Evolutionary conservation across 345 rosid genomes (phyloP).

Genomic region (Diplotaxis tenuifolia): DNA sequence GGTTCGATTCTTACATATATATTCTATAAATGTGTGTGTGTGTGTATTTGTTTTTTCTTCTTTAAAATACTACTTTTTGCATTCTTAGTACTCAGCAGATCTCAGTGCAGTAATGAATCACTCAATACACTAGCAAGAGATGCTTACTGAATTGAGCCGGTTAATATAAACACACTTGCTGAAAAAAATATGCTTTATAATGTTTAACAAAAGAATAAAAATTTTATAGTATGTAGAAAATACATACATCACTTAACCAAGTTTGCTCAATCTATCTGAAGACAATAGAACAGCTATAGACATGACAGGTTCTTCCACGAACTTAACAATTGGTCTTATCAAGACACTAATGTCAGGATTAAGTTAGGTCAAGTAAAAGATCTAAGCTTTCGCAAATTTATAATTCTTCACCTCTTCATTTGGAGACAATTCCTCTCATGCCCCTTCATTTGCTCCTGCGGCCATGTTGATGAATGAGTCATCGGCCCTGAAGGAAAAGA

Average conservation of each 20-base stretch:
- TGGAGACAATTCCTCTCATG: too few relatives aligned
- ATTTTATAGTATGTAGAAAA: background rate
- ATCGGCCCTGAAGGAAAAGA: constrained; percentile 57
- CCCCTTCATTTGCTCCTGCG: too few relatives aligned
- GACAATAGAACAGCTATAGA: constrained; percentile 24
- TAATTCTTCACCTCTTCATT: constrained; percentile 66
- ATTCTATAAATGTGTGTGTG: background rate
- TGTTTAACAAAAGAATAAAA: background rate
- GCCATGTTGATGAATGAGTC: constrained; percentile 80
- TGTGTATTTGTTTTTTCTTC: background rate
- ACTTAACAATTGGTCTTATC: constrained; percentile 17
- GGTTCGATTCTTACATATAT: background rate
- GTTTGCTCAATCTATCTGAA: constrained; percentile 22
- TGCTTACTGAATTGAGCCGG: background rate
- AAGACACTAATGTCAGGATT: background rate
- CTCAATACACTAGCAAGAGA: background rate
- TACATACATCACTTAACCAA: constrained; percentile 19
- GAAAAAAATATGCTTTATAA: background rate
- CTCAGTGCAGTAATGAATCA: background rate
- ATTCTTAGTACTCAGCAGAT: background rate
- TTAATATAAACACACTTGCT: background rate
- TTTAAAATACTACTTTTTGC: too few relatives aligned
- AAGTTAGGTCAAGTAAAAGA: constrained; percentile 7
- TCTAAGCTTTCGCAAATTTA: background rate
- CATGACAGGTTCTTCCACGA: constrained; percentile 21